Evolutionary conservation across 1,284 basidiomycete genomes (phyloP), one percentile per base, ranked within the genome.

Genomic region (Nidula niveotomentosa): DNA sequence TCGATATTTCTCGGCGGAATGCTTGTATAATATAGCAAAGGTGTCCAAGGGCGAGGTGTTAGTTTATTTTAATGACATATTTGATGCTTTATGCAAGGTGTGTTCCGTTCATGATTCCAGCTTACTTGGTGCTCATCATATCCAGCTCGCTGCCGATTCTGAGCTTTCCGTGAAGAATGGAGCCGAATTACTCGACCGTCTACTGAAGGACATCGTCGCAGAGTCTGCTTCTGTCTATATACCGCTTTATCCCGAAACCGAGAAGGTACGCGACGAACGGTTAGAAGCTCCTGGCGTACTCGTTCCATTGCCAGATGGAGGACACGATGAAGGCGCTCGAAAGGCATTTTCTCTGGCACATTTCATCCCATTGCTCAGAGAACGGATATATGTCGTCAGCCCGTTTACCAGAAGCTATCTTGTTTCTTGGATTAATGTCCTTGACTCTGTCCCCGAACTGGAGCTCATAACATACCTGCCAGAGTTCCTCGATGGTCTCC

Each of bases 101-200:
- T 59, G 83, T 63, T 47, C 6, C 35, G 23, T 15, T 51, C 15
- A 39, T 36, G 43, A 17, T 18, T 33, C 36, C 18, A 13, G 30
- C 23, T 46, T 44, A 49, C 46, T 37, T 53, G 52, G 17, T 55
- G 33, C 18, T 54, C 43, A 51, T 34, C 33, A 36, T 41, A 37
- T 49, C 12, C 59, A 97, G 94, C 91, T 99, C 53, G 93, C 95
- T 6, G 94, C 96, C 41, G 97, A 99, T 70, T 91, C 94, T 0
- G 97, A 99, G 64, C 70, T 94, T 49, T 96, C 96, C 2, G 97
- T 99, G 61, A 98, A 98, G 84, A 99, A 99, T 66, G 97, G 96
- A 7, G 96, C 96, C 1, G 97, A 99, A 70, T 83, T 99, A n/a
- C 83, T 99, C 53, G 97, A 99, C 71, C 86, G 97, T 30, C 81